These are phyloP conservation scores for Mycocentrospora acerina DNA, from an alignment of 2,329 filamentous ascomycete genomes.

Conservation along the genomic window DNA sequence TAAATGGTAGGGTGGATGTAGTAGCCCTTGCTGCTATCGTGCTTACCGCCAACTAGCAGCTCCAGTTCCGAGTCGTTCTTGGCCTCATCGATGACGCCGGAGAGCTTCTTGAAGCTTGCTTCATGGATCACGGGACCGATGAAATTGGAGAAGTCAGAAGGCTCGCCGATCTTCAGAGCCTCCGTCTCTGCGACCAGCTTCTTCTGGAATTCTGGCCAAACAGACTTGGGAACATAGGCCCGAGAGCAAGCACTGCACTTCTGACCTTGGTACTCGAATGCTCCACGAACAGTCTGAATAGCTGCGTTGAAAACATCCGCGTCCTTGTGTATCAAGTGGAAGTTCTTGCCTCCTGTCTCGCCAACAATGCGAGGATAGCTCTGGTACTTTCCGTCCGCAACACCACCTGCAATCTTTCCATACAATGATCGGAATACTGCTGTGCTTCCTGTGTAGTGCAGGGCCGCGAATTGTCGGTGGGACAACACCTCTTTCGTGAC, in stretches of 20 bases:
- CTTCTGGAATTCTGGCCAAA: conserved; percentile 71
- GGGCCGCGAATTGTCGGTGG: conserved; percentile 80
- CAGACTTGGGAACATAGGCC: conserved; percentile 72
- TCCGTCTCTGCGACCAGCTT: conserved; percentile 68
- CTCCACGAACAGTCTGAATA: conserved; percentile 79
- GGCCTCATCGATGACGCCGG: conserved; percentile 74
- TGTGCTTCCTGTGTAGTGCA: conserved; percentile 94
- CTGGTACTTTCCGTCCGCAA: conserved; percentile 78
- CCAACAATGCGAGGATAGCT: conserved; percentile 88
- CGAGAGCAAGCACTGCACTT: conserved; percentile 87
- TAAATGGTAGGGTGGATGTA: conserved; percentile 85
- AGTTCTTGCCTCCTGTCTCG: conserved; percentile 93
- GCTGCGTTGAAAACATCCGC: conserved; percentile 79
- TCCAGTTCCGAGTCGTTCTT: conserved; percentile 72
- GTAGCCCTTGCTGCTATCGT: conserved; percentile 77
- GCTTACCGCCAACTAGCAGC: conserved; percentile 72
- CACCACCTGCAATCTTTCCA: conserved; percentile 78
- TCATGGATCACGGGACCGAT: conserved; percentile 86
- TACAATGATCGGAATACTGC: conserved; percentile 87
- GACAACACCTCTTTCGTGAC: conserved; percentile 76
- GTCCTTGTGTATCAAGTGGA: conserved; percentile 76
- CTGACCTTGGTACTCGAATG: conserved; percentile 89
- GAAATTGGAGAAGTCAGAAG: conserved; percentile 74
- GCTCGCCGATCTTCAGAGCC: conserved; percentile 69
- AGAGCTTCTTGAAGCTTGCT: conserved; percentile 77